Conservation (phyloP, 306 rosid species). For the Pueraria montana region DNA sequence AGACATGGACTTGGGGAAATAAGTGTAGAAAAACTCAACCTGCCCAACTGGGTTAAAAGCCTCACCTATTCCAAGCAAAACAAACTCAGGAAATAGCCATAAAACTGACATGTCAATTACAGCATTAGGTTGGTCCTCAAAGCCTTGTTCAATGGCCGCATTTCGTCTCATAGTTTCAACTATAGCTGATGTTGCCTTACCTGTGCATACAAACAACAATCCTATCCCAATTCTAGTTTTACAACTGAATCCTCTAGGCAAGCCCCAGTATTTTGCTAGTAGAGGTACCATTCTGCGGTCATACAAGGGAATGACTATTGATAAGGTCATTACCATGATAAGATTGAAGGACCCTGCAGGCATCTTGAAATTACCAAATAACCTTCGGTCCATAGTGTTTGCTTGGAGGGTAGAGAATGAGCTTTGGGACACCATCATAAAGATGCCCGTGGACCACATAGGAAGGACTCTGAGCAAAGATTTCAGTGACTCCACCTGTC, state of each 20-base stretch:
- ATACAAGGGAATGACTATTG: constrained; percentile 43
- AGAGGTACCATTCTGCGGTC: constrained; percentile 51
- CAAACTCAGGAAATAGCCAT: constrained; percentile 56
- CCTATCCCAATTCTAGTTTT: constrained; percentile 56
- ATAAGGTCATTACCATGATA: constrained; percentile 46
- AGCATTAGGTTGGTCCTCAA: constrained; percentile 46
- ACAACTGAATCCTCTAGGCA: constrained; percentile 45
- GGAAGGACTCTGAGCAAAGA: constrained; percentile 55
- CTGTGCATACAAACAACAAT: constrained; percentile 32
- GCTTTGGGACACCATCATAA: constrained; percentile 42
- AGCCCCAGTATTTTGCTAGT: constrained; percentile 49
- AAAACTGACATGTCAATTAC: constrained; percentile 53
- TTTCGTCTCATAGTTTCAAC: constrained; percentile 52
- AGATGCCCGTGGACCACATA: constrained; percentile 64
- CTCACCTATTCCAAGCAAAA: constrained; percentile 51
- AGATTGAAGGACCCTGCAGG: constrained; percentile 61
- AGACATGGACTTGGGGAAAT: constrained; percentile 58
- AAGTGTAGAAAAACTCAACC: constrained; percentile 57
- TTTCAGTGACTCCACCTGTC: constrained; percentile 65
- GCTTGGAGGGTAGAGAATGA: constrained; percentile 53
- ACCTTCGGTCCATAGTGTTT: constrained; percentile 48
- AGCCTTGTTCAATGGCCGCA: constrained; percentile 45
- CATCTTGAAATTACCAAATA: constrained; percentile 48
- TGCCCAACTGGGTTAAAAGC: constrained; percentile 55
- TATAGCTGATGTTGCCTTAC: constrained; percentile 36